Evolutionary conservation across 2,329 filamentous ascomycete genomes (phyloP), one percentile per base, ranked within the genome.

Genomic region (Corniculantispora saksenae): DNA sequence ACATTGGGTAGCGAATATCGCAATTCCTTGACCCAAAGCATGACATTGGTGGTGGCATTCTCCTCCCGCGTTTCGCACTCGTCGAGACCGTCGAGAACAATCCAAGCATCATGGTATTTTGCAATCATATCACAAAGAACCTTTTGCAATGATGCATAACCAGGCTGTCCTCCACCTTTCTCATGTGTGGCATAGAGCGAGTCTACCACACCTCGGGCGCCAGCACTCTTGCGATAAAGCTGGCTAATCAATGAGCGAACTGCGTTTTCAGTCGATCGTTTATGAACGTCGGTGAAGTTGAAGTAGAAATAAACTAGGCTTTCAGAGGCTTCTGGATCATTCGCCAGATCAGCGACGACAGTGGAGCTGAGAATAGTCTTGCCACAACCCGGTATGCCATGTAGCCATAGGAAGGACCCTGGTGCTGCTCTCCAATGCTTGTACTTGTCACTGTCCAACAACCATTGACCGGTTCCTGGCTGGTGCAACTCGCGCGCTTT

Each of bases 211-310:
- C 4, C 23, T 55, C 50, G 48, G 32, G 60, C 21, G 13, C 17
- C 21, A 2, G 27, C 35, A 43, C 15, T 55, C 32, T 62, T 62
- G 48, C 21, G 48, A 17, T 62, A 62, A 45, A 62, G 35, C 21
- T 62, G 60, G 15, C 29, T 21, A 54, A 62, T 53, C 8, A 62
- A 17, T 45, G 60, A 62, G 27, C 60, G 50, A 15, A 55, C 32
- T 12, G 60, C 60, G 4, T 62, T 53, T 27, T 55, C 60, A 9
- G 60, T 62, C 13, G 60, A 62, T 23, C 35, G 47, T 62, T 62
- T 62, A 3, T 43, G 10, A 3, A 43, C 19, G 23, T 62, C 50
- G n/a, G 3, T 54, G 13, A 62, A 62, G 23, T 55, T 35, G 21
- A 62, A 62, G 17, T 62, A 62, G 48, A 62, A 62, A 32, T 55